Base-by-base conservation (phyloP, 2,329 filamentous ascomycete species). In the Curvularia sp. region DNA sequence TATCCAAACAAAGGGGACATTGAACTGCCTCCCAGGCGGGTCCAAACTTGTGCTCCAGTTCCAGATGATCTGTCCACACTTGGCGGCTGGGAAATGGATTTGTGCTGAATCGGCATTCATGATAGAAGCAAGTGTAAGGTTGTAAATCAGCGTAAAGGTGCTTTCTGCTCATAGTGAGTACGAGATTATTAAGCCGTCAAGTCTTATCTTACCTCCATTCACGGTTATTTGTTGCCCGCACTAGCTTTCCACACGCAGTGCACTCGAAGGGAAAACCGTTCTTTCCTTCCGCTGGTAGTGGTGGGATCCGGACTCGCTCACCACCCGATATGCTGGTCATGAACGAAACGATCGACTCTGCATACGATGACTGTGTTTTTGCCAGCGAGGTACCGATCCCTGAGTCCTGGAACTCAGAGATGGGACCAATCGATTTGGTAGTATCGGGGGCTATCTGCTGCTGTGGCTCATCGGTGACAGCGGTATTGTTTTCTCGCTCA, bases 331-430 rank as follows among this genome's bases (percentile, higher is more conserved):
- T 41, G 23, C 60, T 67, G 10, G 66, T 64, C 45, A 65, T 59
- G 42, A 48, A 64, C 0, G 67, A 69, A 2, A 65, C 46, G 1
- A 61, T 43, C 13, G 64, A 64, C 19, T 63, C 65, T 7, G 67
- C 67, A 42, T 69, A 71, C 0, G 45, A 10, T 4, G 28, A 50
- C 12, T 48, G 28, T 25, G 32, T 41, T 1, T 47, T 39, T n/a
- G 61, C 54, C 3, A 70, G 41, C 13, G 67, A 69, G 2, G 61
- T 65, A 8, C 68, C 66, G 5, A 70, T 23, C 0, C 68, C 68
- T 21, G 67, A 69, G 39, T 70, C 67, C 36, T 65, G 53, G 25
- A 69, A 71, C 6, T 67, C 59, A 2, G 67, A 69, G 4, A 39
- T 25, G 2, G 57, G 49, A 3, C 57, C 9, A 8, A 27, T 46